Evolutionary conservation across 441 rosid genomes (phyloP).

Genomic region (Mallotus repandus): DNA sequence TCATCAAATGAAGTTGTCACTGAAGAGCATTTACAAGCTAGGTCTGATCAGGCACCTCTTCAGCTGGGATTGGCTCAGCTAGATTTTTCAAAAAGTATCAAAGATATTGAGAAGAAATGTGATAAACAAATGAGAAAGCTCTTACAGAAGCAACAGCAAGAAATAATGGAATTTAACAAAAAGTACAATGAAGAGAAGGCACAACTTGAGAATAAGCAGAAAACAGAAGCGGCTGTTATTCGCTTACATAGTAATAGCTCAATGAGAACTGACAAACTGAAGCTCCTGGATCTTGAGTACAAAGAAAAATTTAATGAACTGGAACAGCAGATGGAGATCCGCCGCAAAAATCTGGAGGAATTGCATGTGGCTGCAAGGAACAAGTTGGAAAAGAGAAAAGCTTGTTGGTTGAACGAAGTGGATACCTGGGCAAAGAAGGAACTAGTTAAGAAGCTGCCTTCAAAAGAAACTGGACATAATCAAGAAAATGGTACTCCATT

Average conservation of each 20-base stretch:
- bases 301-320: conserved; percentile 45
- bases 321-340: conserved; percentile 29
- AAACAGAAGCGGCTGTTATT: conserved; percentile 51
- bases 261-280: conserved; percentile 43
- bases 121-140: conserved; percentile 47
- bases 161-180: conserved; percentile 34
- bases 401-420: conserved; percentile 44
- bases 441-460: conserved; percentile 27
- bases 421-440: conserved; percentile 48
- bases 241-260: conserved; percentile 36
- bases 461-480: conserved; percentile 23
- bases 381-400: conserved; percentile 43
- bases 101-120: conserved; percentile 49
- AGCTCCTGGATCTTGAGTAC: conserved; percentile 47
- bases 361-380: conserved; percentile 43
- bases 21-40: conserved; percentile 28
- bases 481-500: conserved; percentile 21
- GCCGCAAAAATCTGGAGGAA: conserved; percentile 43
- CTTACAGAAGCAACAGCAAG: conserved; percentile 38
- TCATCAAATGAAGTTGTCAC: conserved; percentile 23
- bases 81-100: conserved; percentile 50
- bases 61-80: conserved; percentile 34
- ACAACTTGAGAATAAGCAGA: conserved; percentile 39
- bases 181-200: conserved; percentile 45
- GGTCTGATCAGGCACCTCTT: conserved; percentile 33